Base-by-base conservation (phyloP, 768 basidiomycete genomes). In the Daedaleopsis nitida region DNA sequence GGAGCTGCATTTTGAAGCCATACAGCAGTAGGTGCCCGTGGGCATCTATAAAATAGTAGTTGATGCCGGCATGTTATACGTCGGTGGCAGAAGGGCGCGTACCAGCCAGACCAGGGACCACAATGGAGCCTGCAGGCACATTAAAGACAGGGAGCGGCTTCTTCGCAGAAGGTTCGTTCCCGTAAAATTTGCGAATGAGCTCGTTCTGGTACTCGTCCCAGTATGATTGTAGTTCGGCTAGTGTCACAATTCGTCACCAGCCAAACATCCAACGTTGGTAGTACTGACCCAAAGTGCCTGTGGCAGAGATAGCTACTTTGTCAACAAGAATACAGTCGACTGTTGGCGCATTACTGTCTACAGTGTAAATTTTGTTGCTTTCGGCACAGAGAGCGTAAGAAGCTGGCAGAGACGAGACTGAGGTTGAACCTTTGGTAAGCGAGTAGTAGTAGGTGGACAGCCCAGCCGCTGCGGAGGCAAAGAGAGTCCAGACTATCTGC, bases 21-120 rank as follows among this genome's bases (percentile, higher is more conserved):
- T 92, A 90, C 34, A 84, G 78, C 37, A 93, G 69, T 19, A 93
- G 74, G 70, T 95, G 93, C 0, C 87, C 91, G 73, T 94, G 92
- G 0, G 91, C 85, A 72, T 94, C 92, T 89, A 37, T 9, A 10
- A 16, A 17, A 9, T 37, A 9, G 17, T 34, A 16, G 17, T 13
- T 34, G 19, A 42, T 14, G 8, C 43, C 5, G 45, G n/a, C 5
- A n/a, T 11, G 60, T 47, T 11, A 37, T 2, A 9, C 21, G 16
- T 17, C 5, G 10, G 16, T 6, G n/a, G 1, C 19, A 19, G 21
- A 19, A 42, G 19, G 27, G 21, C 5, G 32, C 39, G 16, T 24
- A 88, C 91, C 91, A 71, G 89, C 76, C 17, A 94, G 77, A 19
- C 91, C 92, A 0, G 91, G 91, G 7, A 91, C 83, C 13, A 92